These are phyloP conservation scores for Mycosarcoma mackinlayi DNA, from an alignment of 1,284 basidiomycete genomes.

Conservation along the genomic window DNA sequence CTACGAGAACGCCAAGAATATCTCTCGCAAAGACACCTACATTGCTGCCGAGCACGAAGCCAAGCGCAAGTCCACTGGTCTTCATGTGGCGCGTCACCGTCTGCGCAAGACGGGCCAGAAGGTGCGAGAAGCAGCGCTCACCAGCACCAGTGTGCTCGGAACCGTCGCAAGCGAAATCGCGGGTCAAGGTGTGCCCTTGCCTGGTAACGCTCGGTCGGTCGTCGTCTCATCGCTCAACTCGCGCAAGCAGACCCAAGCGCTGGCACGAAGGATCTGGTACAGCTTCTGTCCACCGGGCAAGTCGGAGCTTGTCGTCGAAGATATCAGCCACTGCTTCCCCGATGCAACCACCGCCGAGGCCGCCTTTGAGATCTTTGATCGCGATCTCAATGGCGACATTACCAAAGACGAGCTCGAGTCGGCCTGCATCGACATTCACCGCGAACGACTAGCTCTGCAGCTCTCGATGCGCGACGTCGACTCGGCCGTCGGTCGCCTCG, in stretches of 20 bases:
- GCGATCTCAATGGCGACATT: slow-evolving; percentile 82
- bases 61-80: slow-evolving; percentile 43
- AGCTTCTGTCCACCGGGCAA: slow-evolving; percentile 76
- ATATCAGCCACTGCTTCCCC: slow-evolving; percentile 81
- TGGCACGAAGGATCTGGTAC: slow-evolving; percentile 86
- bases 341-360: slow-evolving; percentile 41
- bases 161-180: slow-evolving; percentile 74
- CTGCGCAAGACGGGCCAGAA: slow-evolving; percentile 43
- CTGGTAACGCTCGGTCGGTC: slow-evolving; percentile 72
- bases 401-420: slow-evolving; percentile 81
- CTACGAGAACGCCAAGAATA: slow-evolving; percentile 77
- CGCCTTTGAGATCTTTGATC: slow-evolving; percentile 83
- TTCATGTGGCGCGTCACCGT: slow-evolving; percentile 27
- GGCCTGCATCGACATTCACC: slow-evolving; percentile 82
- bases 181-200: slow-evolving; percentile 71
- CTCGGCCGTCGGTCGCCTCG: slow-evolving; percentile 76
- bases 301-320: slow-evolving; percentile 73
- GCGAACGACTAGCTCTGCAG: slow-evolving; percentile 84
- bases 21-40: slow-evolving; percentile 45
- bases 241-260: slow-evolving; percentile 81
- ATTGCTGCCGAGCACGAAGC: slow-evolving; percentile 48
- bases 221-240: slow-evolving; percentile 48
- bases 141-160: slow-evolving; percentile 67
- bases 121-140: slow-evolving; percentile 69
- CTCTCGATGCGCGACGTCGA: slow-evolving; percentile 91